Conservation (phyloP, 2,329 filamentous ascomycete species). For the Aspergillus fructus region DNA sequence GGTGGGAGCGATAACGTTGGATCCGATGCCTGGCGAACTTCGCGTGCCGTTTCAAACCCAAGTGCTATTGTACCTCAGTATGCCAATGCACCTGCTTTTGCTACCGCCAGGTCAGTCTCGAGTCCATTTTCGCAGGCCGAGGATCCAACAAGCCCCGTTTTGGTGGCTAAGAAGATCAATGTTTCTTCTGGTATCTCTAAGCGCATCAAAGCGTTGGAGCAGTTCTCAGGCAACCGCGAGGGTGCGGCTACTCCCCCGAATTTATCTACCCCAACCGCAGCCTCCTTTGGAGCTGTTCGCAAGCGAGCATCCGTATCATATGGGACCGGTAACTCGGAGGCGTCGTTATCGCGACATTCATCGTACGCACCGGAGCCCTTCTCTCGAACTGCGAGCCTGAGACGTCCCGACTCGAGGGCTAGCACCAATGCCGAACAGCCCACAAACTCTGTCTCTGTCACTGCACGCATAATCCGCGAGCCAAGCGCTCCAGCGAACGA, state of each 20-base stretch:
- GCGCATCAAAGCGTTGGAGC: constrained; percentile 89
- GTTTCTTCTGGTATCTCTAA: constrained; percentile 90
- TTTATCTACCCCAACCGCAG: constrained; percentile 56
- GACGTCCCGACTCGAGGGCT: constrained; percentile 29
- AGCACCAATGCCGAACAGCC: constrained; percentile 23
- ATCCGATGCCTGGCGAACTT: constrained; percentile 35
- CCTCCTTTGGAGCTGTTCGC: constrained; percentile 55
- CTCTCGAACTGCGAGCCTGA: constrained; percentile 33
- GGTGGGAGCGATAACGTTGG: constrained; percentile 30
- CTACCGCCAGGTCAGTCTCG: constrained; percentile 40
- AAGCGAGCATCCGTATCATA: constrained; percentile 42
- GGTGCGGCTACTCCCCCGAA: constrained; percentile 29
- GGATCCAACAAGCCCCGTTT: constrained; percentile 39
- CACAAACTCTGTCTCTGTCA: constrained; percentile 82
- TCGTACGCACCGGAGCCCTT: constrained; percentile 29
- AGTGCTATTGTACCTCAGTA: constrained; percentile 27
- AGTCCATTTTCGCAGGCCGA: constrained; percentile 33
- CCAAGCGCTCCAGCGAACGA: constrained; percentile 45
- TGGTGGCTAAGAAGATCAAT: constrained; percentile 71
- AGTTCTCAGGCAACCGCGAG: constrained; percentile 58
- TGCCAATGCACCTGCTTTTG: constrained; percentile 30
- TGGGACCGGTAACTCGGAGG: constrained; percentile 23
- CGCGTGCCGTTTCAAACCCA: constrained; percentile 43
- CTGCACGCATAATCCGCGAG: constrained; percentile 75
- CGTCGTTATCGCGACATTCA: constrained; percentile 25